A percentile compares a stretch with the other conserved stretches of the same genome.
These are phyloP conservation scores for Elongisporangium senticosum DNA, from an alignment of 352 stramenopile species.

Conservation along the genomic window DNA sequence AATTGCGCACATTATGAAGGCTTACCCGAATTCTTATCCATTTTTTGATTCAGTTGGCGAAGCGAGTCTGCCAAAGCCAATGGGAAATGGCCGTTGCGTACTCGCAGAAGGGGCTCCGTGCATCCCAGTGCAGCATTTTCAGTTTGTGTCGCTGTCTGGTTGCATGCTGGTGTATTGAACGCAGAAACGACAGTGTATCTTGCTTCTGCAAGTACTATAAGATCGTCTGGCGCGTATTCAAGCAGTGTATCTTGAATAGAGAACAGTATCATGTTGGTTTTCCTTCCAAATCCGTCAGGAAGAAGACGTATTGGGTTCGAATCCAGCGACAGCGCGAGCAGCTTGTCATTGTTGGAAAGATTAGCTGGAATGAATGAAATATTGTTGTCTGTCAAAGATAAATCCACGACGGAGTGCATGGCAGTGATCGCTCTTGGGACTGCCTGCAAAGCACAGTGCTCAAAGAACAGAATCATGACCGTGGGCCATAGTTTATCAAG, in stretches of 20 bases:
- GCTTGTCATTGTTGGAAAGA: constrained; percentile 5
- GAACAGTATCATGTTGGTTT: not conserved
- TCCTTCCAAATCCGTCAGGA: not conserved
- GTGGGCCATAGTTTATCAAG: constrained; percentile 23
- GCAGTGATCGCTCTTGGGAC: constrained; percentile 11
- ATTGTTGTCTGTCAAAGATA: constrained; percentile 35
- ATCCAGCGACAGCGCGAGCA: constrained; percentile 35
- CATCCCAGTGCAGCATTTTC: not conserved
- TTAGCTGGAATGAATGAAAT: constrained; percentile 23
- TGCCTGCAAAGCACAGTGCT: constrained; percentile 29
- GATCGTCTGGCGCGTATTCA: not conserved
- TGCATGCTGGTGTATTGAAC: not conserved
- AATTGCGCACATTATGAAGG: not conserved
- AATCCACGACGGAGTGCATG: constrained; percentile 20
- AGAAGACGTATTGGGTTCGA: constrained; percentile 15
- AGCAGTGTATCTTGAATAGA: not conserved
- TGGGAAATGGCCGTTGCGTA: not conserved
- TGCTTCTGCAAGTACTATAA: not conserved
- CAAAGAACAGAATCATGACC: constrained; percentile 32
- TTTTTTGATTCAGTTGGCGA: not conserved
- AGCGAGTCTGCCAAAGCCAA: not conserved
- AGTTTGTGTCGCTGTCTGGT: not conserved
- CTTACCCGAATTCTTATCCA: not conserved
- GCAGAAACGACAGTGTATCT: not conserved
- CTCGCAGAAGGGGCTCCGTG: not conserved